A percentile compares a stretch with the other conserved stretches of the same genome.
Evolutionary conservation across 2,329 filamentous ascomycete species (phyloP).

Genomic region (Epichloe elymi): DNA sequence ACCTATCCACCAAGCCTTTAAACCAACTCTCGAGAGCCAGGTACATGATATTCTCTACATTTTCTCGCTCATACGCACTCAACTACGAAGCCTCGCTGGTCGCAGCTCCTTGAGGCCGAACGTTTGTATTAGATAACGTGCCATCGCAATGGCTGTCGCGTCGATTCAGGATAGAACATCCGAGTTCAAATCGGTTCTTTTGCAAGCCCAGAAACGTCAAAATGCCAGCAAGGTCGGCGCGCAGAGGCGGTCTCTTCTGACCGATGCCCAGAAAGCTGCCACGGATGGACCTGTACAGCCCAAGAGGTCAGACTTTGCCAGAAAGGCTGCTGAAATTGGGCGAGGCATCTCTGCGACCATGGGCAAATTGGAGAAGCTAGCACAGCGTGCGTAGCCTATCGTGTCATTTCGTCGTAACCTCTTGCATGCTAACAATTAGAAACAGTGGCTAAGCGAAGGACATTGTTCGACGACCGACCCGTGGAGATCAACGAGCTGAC

Average conservation of each 20-base stretch:
- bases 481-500: conserved; percentile 96
- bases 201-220: conserved; percentile 70
- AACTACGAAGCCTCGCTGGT: conserved; percentile 20
- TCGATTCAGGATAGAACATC: conserved; percentile 94
- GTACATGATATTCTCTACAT: neutral
- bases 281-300: conserved; percentile 40
- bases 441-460: conserved; percentile 87
- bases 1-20: neutral
- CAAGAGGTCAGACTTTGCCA: conserved; percentile 81
- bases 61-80: neutral
- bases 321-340: conserved; percentile 82
- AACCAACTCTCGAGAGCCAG: neutral
- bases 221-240: conserved; percentile 63
- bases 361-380: conserved; percentile 87
- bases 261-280: conserved; percentile 55
- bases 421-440: neutral
- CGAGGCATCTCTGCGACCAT: conserved; percentile 84
- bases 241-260: conserved; percentile 70
- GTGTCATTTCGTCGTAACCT: neutral
- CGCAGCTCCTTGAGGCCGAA: conserved; percentile 13
- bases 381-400: conserved; percentile 49
- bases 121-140: neutral
- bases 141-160: conserved; percentile 41
- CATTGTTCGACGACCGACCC: conserved; percentile 90
- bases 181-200: conserved; percentile 87